Evolutionary conservation across 2,329 filamentous ascomycete species (phyloP).

Genomic region (Penicillium palitans): DNA sequence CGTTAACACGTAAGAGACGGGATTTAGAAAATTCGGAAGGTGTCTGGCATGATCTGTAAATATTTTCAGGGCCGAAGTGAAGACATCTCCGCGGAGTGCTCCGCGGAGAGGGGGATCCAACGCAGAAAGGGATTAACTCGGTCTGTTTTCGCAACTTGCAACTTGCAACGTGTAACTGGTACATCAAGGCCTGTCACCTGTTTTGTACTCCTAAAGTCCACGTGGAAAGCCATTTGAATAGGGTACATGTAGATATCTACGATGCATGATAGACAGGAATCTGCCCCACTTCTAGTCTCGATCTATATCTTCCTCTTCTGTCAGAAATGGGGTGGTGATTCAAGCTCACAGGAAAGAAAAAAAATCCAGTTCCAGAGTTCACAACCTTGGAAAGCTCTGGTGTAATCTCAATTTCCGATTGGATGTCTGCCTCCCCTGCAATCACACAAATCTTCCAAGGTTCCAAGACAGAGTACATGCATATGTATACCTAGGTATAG

Average conservation of each 20-base stretch:
- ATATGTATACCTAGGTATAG: no score
- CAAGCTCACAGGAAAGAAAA: not conserved
- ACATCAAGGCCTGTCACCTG: not conserved
- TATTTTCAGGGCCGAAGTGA: not conserved
- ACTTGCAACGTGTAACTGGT: not conserved
- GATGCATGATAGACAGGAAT: not conserved
- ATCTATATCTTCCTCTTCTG: not conserved
- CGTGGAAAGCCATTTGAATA: not conserved
- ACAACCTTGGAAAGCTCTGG: not conserved
- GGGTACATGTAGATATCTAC: not conserved
- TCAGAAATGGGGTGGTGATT: not conserved
- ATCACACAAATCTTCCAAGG: no score
- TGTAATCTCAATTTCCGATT: not conserved
- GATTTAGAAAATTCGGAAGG: not conserved
- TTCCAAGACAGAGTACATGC: no score
- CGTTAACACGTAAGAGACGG: not conserved
- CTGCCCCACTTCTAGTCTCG: not conserved
- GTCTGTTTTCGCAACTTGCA: not conserved
- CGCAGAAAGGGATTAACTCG: not conserved
- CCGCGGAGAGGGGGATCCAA: not conserved
- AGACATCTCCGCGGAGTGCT: conserved; percentile 5
- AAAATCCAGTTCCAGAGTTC: not conserved
- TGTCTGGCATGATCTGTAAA: not conserved
- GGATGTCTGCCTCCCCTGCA: not conserved
- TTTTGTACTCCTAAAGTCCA: not conserved